Base-by-base conservation (phyloP, 1,139 yeast genomes). In the Lizanozyma gosingica region DNA sequence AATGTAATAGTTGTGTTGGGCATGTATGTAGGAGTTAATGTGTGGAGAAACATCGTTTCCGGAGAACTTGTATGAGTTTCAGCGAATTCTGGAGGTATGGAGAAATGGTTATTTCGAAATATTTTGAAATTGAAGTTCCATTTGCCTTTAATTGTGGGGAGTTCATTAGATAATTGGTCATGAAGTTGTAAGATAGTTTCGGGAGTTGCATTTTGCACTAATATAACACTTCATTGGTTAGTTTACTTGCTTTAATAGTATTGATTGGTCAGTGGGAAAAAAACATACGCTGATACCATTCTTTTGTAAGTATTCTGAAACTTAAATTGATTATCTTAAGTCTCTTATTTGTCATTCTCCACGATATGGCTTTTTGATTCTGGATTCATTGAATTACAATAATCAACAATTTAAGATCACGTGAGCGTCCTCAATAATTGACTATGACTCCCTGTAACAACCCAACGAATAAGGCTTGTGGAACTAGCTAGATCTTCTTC, bases 121-220 rank as follows among this genome's bases (percentile, higher is more conserved):
- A 83, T 73, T 50, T 78, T 78, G 55, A 80, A 71, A 40, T 72
- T 80, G 53, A 81, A 78, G 42, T 61, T 63, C 90, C 90, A 83
- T 42, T 74, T 67, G 2, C 85, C 83, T 35, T 71, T 63, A 2
- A 70, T 52, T 14, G 72, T 65, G 0, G 88, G 86, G 18, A 80
- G 64, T 44, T 77, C 79, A 49, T 82, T 81, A 15, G 80, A 71
- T 14, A 83, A 67, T 47, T 74, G 75, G 55, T 83, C 90, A 49
- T 80, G 84, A 49, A 82, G 72, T 43, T 76, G 76, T 0, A 81
- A 67, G 35, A 83, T 80, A 3, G 83, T 74, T 33, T 81, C 80
- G 2, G 84, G 83, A 4, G 78, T 69, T 2, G 84, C 82, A 43
- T 66, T 67, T 40, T 66, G 73, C 15, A 76, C 77, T 27, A 79